Conservation (phyloP, 176 grass and related monocot species). For the Tuctoria greenei region DNA sequence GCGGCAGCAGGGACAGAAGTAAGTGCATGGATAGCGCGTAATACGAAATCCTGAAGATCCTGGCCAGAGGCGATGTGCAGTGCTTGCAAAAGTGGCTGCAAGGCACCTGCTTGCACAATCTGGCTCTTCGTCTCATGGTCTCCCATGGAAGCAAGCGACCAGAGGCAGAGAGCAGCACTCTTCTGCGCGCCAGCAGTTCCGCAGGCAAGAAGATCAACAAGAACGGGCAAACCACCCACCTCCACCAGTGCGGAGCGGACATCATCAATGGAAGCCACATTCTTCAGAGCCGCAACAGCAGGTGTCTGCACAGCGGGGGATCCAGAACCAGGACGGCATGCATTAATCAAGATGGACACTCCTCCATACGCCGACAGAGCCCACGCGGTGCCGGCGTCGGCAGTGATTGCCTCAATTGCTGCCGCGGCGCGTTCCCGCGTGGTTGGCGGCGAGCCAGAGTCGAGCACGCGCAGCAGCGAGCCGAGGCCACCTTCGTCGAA, state of each 20-base stretch:
- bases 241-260: slow-evolving; percentile 62
- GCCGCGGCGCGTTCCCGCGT: slow-evolving; percentile 54
- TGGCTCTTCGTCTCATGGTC: slow-evolving; percentile 54
- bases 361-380: slow-evolving; percentile 79
- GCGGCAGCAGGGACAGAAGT: slow-evolving; percentile 47
- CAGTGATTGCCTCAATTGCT: slow-evolving; percentile 58
- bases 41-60: slow-evolving; percentile 54
- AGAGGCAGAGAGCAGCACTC: slow-evolving; percentile 55
- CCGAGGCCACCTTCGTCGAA: slow-evolving; percentile 86
- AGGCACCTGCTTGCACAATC: slow-evolving; percentile 61
- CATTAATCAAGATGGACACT: slow-evolving; percentile 57
- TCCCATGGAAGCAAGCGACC: slow-evolving; percentile 55
- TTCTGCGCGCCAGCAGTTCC: slow-evolving; percentile 53
- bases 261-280: slow-evolving; percentile 62
- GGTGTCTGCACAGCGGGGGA: slow-evolving; percentile 49
- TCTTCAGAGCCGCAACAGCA: slow-evolving; percentile 56
- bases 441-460: slow-evolving; percentile 42
- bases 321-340: slow-evolving; percentile 64
- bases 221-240: slow-evolving; percentile 63
- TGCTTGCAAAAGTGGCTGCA: slow-evolving; percentile 59
- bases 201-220: slow-evolving; percentile 56
- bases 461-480: slow-evolving; percentile 68
- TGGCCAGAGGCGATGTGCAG: slow-evolving; percentile 53
- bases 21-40: slow-evolving; percentile 65
- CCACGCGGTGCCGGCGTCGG: slow-evolving; percentile 57